A percentile compares a stretch with the other conserved stretches of the same genome.
Evolutionary conservation across 2,329 filamentous ascomycete species (phyloP).

Genomic region (Colletotrichum endophyticum): DNA sequence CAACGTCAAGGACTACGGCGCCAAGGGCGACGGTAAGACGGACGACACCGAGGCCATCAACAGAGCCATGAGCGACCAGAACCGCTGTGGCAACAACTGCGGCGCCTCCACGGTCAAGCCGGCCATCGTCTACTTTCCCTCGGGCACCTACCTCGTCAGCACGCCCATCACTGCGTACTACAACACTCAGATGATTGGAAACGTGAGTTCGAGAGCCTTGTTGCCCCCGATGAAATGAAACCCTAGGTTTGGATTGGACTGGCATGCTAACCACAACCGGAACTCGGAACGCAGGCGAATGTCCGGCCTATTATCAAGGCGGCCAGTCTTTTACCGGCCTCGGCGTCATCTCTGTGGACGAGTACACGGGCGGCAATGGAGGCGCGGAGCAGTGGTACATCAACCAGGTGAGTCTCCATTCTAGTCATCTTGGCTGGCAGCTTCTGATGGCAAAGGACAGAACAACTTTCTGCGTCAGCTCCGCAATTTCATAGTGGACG

Average conservation of each 20-base stretch:
- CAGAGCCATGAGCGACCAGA: constrained; percentile 41
- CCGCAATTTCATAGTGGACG: constrained; percentile 69
- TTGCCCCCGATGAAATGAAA: neutral
- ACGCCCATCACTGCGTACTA: constrained; percentile 52
- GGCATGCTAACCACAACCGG: neutral
- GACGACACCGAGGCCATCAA: constrained; percentile 64
- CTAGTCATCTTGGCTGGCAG: constrained; percentile 22
- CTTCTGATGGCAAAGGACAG: constrained; percentile 36
- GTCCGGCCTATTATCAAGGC: constrained; percentile 60
- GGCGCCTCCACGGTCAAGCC: constrained; percentile 32
- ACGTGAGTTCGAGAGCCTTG: constrained; percentile 29
- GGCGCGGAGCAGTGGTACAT: constrained; percentile 36
- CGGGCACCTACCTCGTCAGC: constrained; percentile 62
- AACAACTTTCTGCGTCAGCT: constrained; percentile 71
- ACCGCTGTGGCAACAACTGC: constrained; percentile 34
- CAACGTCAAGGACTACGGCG: constrained; percentile 46
- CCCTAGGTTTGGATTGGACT: neutral
- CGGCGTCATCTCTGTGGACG: constrained; percentile 57
- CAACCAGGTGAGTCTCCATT: constrained; percentile 10
- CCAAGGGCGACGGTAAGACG: constrained; percentile 34
- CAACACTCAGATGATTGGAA: constrained; percentile 66
- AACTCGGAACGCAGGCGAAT: constrained; percentile 40
- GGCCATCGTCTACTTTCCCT: constrained; percentile 32
- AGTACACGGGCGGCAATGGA: constrained; percentile 29
- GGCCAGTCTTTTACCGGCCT: constrained; percentile 55